These are phyloP conservation scores for Melocanna baccifera DNA, from an alignment of 176 grass and related monocot species.

Conservation along the genomic window DNA sequence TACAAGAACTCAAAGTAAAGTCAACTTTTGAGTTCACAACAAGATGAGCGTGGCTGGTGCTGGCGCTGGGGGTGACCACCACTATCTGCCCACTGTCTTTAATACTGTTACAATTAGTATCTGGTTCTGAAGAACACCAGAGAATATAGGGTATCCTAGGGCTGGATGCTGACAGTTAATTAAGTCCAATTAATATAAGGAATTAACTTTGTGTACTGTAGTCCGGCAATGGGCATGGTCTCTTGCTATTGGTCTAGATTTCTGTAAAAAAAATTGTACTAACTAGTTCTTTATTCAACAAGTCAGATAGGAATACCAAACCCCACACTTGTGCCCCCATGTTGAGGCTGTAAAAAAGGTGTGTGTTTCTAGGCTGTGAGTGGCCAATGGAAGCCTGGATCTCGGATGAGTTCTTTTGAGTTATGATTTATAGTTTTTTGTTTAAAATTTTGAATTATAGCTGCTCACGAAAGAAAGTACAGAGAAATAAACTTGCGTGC, in stretches of 20 bases:
- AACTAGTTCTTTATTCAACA: constrained; percentile 1
- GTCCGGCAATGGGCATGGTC: background rate
- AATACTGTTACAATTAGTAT: constrained; percentile 26
- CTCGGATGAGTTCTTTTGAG: background rate
- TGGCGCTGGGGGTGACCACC: background rate
- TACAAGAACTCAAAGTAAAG: background rate
- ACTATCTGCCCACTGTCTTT: constrained; percentile 15
- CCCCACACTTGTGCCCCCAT: constrained; percentile 32
- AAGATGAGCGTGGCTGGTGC: background rate
- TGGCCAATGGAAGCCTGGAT: constrained; percentile 24
- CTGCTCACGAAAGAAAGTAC: no score
- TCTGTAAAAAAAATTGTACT: background rate
- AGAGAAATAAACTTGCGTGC: rapidly evolving
- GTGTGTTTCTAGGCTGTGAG: background rate
- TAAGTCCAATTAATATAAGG: background rate
- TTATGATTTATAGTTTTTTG: no score
- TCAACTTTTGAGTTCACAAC: background rate
- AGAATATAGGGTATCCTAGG: constrained; percentile 30
- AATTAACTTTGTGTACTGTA: background rate
- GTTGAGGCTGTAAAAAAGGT: background rate
- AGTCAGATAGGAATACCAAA: constrained; percentile 34
- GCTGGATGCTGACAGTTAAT: constrained; percentile 18
- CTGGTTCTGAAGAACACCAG: background rate
- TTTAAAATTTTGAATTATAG: no score
- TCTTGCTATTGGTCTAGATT: background rate